Conservation (phyloP, 306 rosid genomes). For the Hippophae gyantsensis region DNA sequence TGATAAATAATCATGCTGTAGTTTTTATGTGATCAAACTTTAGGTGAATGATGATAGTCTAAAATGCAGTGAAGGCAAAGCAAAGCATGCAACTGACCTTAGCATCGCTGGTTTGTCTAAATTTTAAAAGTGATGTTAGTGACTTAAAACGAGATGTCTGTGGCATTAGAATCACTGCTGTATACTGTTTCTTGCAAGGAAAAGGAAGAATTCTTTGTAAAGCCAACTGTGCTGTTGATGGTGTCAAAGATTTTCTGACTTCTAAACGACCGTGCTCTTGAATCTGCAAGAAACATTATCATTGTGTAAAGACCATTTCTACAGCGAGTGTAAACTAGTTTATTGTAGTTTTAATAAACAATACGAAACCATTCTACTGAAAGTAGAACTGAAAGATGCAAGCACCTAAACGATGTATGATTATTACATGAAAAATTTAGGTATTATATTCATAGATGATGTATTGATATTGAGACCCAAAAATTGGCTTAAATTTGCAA, state of each 20-base stretch:
- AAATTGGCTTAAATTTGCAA: too few species aligned
- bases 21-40: too few species aligned
- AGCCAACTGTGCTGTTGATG: conserved; percentile 53
- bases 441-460: too few species aligned
- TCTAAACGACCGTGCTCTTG: conserved; percentile 71
- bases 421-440: too few species aligned
- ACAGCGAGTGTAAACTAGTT: neutral
- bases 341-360: neutral
- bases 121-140: conserved; percentile 47
- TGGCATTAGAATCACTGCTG: conserved; percentile 82
- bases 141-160: conserved; percentile 40
- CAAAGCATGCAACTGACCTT: conserved; percentile 36
- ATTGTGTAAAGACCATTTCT: conserved; percentile 4
- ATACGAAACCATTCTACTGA: too few species aligned
- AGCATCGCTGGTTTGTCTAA: conserved; percentile 36
- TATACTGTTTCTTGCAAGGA: conserved; percentile 78
- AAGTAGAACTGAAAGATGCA: too few species aligned
- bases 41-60: too few species aligned
- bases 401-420: too few species aligned
- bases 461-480: too few species aligned
- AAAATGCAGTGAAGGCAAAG: too few species aligned
- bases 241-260: conserved; percentile 58
- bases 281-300: conserved; percentile 29
- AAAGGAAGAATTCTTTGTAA: conserved; percentile 67
- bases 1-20: too few species aligned